Base-by-base conservation (phyloP, 179 eudicot genomes). In the Beta corolliflora region DNA sequence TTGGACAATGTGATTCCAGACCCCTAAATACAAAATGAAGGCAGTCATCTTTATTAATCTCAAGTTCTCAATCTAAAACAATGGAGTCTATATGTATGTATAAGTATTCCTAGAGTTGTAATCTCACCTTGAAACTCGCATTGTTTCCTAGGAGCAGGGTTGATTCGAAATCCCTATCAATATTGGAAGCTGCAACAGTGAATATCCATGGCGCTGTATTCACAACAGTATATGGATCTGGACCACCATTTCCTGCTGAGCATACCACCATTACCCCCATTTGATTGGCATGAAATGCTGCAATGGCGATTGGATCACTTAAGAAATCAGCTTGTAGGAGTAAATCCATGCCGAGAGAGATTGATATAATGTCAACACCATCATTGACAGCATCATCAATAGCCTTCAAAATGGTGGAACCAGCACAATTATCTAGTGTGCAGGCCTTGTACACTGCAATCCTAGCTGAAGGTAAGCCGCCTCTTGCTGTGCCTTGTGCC, bases 201-300 rank as follows among this genome's bases (percentile, higher is more conserved):
- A 93, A 83, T 80, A 95, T 85, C 98, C 98, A 93, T 9, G 98
- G 98, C 81, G 98, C 98, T 66, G 94, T 88, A 82, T 95, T 95
- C 31, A 86, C 89, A 16, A 81, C 70, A 4, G 90, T 84, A 59
- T 82, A 86, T 4, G 87, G 73, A 12, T 82, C 89, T 6, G 90
- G 90, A 25, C 98, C 98, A 73, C 85, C 89, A 66, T 93, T 95
- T 75, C 98, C 98, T 48, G 87, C 94, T 0, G 98, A 92, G 76
- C 93, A 85, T 23, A 95, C 91, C 73, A 93, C 97, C 79, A 86
- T 82, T 18, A 95, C 88, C 73, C 98, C 98, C 85, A 44, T 91
- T 83, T 90, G 89, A 75, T 87, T 88, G 36, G 98, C 98, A 78
- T 95, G 98, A 81, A 88, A 95, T 9, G 98, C 86, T 46, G 95